These are phyloP conservation scores for Cucurbitaria berberidis DNA, from an alignment of 2,329 filamentous ascomycete species.

Conservation along the genomic window DNA sequence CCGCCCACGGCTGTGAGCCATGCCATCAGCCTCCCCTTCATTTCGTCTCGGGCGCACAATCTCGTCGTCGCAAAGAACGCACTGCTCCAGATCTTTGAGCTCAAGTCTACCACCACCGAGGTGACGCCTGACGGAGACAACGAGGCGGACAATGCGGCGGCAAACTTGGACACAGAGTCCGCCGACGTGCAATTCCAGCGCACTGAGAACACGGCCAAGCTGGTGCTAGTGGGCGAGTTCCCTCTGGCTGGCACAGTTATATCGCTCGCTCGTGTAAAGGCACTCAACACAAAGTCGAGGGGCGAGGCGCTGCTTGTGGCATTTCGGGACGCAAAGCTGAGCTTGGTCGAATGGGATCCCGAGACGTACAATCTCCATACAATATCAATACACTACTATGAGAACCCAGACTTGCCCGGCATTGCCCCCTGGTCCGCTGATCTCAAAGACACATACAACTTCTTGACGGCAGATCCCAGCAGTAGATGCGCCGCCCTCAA, in stretches of 20 bases:
- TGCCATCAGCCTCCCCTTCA: slow-evolving; percentile 79
- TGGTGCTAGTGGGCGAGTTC: slow-evolving; percentile 86
- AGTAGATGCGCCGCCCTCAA: slow-evolving; percentile 94
- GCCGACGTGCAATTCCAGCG: slow-evolving; percentile 55
- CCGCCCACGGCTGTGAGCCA: slow-evolving; percentile 94
- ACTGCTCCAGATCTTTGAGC: slow-evolving; percentile 86
- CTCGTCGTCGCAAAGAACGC: slow-evolving; percentile 92
- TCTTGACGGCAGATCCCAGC: slow-evolving; percentile 85
- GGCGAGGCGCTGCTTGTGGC: slow-evolving; percentile 84
- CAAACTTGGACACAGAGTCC: slow-evolving; percentile 59
- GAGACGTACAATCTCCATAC: slow-evolving; percentile 80
- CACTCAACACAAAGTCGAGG: slow-evolving; percentile 73
- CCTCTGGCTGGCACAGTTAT: slow-evolving; percentile 82
- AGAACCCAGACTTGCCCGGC: slow-evolving; percentile 85
- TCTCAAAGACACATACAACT: slow-evolving; percentile 77
- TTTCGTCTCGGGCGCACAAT: slow-evolving; percentile 77
- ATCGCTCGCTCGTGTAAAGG: slow-evolving; percentile 79
- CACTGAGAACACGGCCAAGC: slow-evolving; percentile 74
- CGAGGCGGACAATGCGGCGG: slow-evolving; percentile 45
- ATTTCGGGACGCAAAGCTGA: slow-evolving; percentile 90
- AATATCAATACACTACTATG: slow-evolving; percentile 96
- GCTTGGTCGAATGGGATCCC: slow-evolving; percentile 91
- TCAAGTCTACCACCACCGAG: slow-evolving; percentile 70
- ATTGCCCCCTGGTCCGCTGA: slow-evolving; percentile 78
- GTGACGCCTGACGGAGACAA: slow-evolving; percentile 52